Percentiles rank a stretch among this genome's conserved stretches.
phyloP scores from a whole-genome alignment of 1,284 basidiomycete species.

The Schizophyllum amplum region DNA sequence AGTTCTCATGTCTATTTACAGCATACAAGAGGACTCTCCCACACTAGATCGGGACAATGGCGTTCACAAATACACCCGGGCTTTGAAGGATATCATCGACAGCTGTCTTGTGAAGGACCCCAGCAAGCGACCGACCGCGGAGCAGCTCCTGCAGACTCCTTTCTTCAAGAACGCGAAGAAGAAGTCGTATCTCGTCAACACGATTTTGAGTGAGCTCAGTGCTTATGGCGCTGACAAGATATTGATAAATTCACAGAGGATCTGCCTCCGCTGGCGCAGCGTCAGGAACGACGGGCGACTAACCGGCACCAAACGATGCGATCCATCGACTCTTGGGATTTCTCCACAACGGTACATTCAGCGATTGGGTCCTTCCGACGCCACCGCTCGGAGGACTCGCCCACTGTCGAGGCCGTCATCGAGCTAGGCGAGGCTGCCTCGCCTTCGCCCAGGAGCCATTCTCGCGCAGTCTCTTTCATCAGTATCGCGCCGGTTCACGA shows the following conservation, averaged over 20 bases:
- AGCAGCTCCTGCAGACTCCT: constrained; percentile 67
- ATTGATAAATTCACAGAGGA: constrained; percentile 28
- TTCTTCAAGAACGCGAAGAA: constrained; percentile 78
- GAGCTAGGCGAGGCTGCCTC: not conserved
- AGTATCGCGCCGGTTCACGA: not conserved
- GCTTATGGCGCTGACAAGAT: not conserved
- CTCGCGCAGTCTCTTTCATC: not conserved
- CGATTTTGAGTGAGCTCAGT: constrained; percentile 53
- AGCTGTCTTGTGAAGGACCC: constrained; percentile 83
- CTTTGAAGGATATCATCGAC: constrained; percentile 76
- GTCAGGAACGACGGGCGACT: constrained; percentile 57
- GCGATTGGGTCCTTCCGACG: not conserved
- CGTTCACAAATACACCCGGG: constrained; percentile 70
- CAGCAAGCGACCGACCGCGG: constrained; percentile 68
- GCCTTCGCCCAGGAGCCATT: not conserved
- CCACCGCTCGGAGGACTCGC: not conserved
- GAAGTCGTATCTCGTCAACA: constrained; percentile 63
- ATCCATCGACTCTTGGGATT: constrained; percentile 65
- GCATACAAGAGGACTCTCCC: constrained; percentile 67
- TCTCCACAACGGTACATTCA: constrained; percentile 33
- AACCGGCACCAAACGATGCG: constrained; percentile 31
- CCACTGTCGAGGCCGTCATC: not conserved
- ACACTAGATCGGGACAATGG: constrained; percentile 66
- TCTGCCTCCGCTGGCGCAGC: constrained; percentile 59
- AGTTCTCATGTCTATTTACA: constrained; percentile 19